Base-by-base conservation (phyloP, 768 basidiomycete genomes). In the Rhodotorula graminis region DNA sequence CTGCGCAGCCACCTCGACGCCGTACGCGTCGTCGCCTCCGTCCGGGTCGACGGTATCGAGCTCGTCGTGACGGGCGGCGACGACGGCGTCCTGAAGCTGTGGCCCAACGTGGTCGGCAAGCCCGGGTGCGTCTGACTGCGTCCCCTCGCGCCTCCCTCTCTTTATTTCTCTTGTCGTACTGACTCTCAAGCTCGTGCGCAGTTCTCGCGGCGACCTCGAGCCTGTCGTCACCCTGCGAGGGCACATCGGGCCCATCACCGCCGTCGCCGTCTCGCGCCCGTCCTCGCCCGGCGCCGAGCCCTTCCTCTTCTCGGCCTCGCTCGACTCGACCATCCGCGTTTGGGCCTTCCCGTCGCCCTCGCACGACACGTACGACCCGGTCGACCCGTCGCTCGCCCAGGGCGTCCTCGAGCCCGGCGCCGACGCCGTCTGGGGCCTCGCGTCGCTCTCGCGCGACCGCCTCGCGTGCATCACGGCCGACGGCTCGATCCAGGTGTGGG, bases 401-500 rank as follows among this genome's bases (percentile, higher is more conserved):
- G 89, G 89, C 47, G 88, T 90, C 75, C 85, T 98, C 42, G 88
- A 94, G 44, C 93, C 94, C 8, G 92, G 96, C 80, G 92, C 92
- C 10, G 94, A 99, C 80, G 92, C 92, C 11, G 90, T 97, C 37
- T 99, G 96, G 96, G 96, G 93, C 79, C 83, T 98, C 63, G 89
- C 90, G 18, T 86, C 95, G 31, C 86, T 92, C 40, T 85, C 25
- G 27, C 15, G 66, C 7, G 57, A 70, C 66, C 88, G 89, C 15
- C 85, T 98, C 55, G 90, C 95, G 67, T 91, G 90, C 75, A 92
- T 91, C 80, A 89, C 91, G 59, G 90, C 93, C 9, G 95, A 98
- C 80, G 94, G 94, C 29, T 82, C 86, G 0, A 89, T 97, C 76
- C 96, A 96, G 81, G 87, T 95, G 23, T 98, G 95, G 94, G 33